These are phyloP conservation scores for Sclerotinia subarctica DNA, from an alignment of 2,329 filamentous ascomycete genomes.

Conservation along the genomic window DNA sequence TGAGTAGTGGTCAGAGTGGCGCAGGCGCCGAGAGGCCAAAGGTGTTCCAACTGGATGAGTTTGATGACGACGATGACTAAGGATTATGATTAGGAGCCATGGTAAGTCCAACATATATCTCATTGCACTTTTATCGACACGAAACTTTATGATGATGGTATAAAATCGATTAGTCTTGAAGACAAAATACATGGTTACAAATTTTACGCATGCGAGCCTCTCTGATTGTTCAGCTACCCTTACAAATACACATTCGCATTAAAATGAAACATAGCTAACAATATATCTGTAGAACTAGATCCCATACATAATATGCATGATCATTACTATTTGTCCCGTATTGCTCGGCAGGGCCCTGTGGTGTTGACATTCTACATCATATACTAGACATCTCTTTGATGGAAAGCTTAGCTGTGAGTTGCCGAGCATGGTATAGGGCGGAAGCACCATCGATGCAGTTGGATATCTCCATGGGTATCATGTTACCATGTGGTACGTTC, in stretches of 20 bases:
- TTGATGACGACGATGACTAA: conserved; percentile 42
- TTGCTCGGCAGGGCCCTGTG: too few relatives aligned
- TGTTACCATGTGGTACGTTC: not conserved
- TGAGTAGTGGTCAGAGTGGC: conserved; percentile 21
- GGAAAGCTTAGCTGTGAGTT: not conserved
- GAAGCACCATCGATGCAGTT: not conserved
- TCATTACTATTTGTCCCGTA: not conserved
- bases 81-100: not conserved
- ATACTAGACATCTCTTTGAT: not conserved
- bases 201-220: conserved; percentile 68
- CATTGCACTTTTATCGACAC: not conserved
- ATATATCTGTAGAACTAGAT: not conserved
- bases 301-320: not conserved
- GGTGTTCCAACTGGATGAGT: conserved; percentile 44
- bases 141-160: conserved; percentile 62
- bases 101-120: conserved; percentile 3
- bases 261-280: not conserved
- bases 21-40: conserved; percentile 34
- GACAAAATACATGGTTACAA: conserved; percentile 88
- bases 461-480: not conserved
- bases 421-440: not conserved
- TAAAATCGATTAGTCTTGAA: conserved; percentile 99
- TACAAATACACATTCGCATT: not conserved
- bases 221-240: conserved; percentile 52
- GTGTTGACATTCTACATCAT: not conserved